A percentile compares a stretch with the other conserved stretches of the same genome.
phyloP scores from a whole-genome alignment of 169 alveolate species.

The Plasmodium blacklocki region DNA sequence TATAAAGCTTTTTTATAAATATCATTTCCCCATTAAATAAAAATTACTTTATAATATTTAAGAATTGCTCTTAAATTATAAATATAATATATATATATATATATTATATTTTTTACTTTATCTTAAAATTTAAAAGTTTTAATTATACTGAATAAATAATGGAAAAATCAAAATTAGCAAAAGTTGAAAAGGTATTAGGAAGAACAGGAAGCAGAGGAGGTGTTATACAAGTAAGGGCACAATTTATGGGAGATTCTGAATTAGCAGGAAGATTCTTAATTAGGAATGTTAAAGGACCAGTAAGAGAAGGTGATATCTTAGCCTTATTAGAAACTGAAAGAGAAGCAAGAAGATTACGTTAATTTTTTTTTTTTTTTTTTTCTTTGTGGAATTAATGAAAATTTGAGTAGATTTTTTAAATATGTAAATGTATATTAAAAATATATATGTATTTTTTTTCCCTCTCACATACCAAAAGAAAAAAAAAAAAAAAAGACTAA shows the following conservation, averaged over 20 bases:
- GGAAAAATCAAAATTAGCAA: slow-evolving; percentile 94
- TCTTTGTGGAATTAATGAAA: not conserved
- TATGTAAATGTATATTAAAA: no score
- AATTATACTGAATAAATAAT: slow-evolving; percentile 28
- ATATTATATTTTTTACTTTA: no score
- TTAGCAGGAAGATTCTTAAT: slow-evolving; percentile 95
- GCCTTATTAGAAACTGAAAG: slow-evolving; percentile 98
- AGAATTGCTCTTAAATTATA: no score
- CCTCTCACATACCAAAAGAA: no score
- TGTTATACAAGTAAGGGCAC: slow-evolving; percentile 97
- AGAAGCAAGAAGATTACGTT: slow-evolving; percentile 98
- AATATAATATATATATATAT: no score
- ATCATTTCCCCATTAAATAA: no score
- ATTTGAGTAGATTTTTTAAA: no score
- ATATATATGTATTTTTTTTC: no score
- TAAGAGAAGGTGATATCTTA: slow-evolving; percentile 97
- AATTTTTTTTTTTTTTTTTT: slow-evolving; percentile 33
- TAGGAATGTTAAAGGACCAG: slow-evolving; percentile 99
- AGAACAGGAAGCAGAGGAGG: slow-evolving; percentile 99
- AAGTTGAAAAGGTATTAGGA: slow-evolving; percentile 95
- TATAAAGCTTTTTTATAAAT: no score
- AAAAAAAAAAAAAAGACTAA: no score
- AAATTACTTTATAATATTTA: no score
- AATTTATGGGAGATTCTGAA: slow-evolving; percentile 91
- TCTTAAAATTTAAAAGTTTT: not conserved